phyloP scores from a whole-genome alignment of 208 protist species.

The Balamuthia mandrillaris region DNA sequence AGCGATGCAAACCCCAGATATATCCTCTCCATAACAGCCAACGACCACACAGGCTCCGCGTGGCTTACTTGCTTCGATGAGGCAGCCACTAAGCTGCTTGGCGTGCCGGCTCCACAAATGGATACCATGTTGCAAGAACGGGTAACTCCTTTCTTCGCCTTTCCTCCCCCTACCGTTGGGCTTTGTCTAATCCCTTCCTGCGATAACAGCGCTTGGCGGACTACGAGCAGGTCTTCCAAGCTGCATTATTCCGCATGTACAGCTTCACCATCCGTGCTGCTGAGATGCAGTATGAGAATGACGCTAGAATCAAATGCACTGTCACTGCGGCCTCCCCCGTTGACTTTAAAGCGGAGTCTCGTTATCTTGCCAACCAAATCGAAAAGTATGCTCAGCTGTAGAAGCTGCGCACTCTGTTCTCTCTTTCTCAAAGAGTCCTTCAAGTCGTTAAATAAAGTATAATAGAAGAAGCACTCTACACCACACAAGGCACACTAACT shows the following conservation, averaged over 20 bases:
- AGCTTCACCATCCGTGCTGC: constrained; percentile 35
- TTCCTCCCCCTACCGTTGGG: not conserved
- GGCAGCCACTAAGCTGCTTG: not conserved
- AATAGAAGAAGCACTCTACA: too few species aligned
- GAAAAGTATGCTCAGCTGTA: too few species aligned
- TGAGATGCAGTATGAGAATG: constrained; percentile 33
- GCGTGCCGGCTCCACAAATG: not conserved
- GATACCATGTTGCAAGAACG: not conserved
- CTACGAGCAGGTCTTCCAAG: constrained; percentile 39
- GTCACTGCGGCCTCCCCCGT: constrained; percentile 36
- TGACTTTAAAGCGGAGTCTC: constrained; percentile 41
- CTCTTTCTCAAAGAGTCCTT: too few species aligned
- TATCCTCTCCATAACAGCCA: constrained; percentile 40
- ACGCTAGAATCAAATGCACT: constrained; percentile 44
- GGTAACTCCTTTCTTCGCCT: not conserved
- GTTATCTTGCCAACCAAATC: not conserved
- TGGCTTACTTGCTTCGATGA: constrained; percentile 57
- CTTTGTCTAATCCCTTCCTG: not conserved
- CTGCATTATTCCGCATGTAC: constrained; percentile 31
- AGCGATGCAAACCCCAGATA: constrained; percentile 31
- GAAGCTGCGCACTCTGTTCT: too few species aligned
- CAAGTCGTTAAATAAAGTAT: too few species aligned
- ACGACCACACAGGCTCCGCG: constrained; percentile 34
- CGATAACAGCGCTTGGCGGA: not conserved
- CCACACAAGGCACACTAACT: too few species aligned